Evolutionary conservation across 169 alveolate species (phyloP).

Genomic region (Cystoisospora suis): DNA sequence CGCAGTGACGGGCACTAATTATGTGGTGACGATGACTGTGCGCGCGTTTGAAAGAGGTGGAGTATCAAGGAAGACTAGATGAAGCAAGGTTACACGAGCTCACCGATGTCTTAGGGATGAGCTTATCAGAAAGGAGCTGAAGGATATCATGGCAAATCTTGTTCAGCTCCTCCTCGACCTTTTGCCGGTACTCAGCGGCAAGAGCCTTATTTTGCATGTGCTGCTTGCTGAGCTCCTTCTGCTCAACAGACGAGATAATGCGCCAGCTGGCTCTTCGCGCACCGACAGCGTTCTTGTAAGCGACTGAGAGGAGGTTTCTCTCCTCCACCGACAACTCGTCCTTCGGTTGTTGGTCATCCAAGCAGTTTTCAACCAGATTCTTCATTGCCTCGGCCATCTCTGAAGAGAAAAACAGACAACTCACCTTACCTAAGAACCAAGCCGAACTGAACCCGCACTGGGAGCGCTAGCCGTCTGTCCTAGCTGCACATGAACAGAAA

Average conservation of each 20-base stretch:
- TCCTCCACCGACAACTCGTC: constrained; percentile 71
- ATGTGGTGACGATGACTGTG: too few relatives aligned
- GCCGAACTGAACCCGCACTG: too few relatives aligned
- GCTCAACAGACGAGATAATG: constrained; percentile 93
- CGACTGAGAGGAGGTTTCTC: constrained; percentile 91
- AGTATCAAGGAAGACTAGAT: too few relatives aligned
- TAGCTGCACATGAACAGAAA: too few relatives aligned
- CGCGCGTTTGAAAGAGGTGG: too few relatives aligned
- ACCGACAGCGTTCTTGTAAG: constrained; percentile 98
- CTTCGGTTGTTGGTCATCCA: constrained; percentile 53
- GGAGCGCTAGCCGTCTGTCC: too few relatives aligned
- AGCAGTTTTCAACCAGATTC: constrained; percentile 64
- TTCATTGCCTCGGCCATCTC: constrained; percentile 72
- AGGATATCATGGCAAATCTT: constrained; percentile 93
- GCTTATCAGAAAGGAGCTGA: constrained; percentile 85
- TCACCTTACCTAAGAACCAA: neutral
- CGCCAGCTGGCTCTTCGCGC: constrained; percentile 98
- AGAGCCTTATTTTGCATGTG: constrained; percentile 88
- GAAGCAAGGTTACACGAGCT: neutral
- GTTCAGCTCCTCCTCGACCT: constrained; percentile 94
- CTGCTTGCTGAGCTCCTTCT: constrained; percentile 94
- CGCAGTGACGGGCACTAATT: too few relatives aligned
- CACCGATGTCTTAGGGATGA: constrained; percentile 80
- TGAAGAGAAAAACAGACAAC: neutral
- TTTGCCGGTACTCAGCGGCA: constrained; percentile 92